Base-by-base conservation (phyloP, 2,329 filamentous ascomycete genomes). In the Penicillium glabrum region DNA sequence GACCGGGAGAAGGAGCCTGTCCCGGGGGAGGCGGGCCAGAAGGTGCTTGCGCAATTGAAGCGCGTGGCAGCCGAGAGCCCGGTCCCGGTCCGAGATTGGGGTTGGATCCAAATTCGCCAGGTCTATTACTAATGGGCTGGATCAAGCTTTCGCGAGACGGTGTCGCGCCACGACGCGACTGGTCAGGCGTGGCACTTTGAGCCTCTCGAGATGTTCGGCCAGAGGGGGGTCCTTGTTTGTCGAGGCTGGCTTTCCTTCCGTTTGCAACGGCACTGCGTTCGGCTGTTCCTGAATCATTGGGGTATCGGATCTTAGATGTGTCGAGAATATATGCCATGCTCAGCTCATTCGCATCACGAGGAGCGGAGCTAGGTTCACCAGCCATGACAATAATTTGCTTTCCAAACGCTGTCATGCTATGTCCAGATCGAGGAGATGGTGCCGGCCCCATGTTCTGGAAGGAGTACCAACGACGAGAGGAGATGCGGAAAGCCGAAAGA, bases 391-490 rank as follows among this genome's bases (percentile, higher is more conserved):
- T 88, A 61, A 99, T 88, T 58, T 93, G 90, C 74, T 96, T 97
- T 29, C 91, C 91, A 61, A 93, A 91, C 2, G 92, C 88, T 2
- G 95, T 98, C 95, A 99, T 98, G 74, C 92, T 97, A 74, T 99
- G 95, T 1, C 95, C 95, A 16, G 93, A 98, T 58, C 95, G 85
- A 31, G 95, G 88, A 3, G 93, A 97, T 0, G 95, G 95, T 1
- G 93, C 96, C 3, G 93, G 93, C 0, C 95, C 95, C 95, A 99
- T 99, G 71, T 99, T 99, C 71, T 99, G 95, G 76, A 99, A 99
- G 35, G 95, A 99, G 74, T 98, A 99, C 95, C 95, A 99, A 58
- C 95, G 86, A 62, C 91, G 87, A 11, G 92, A 92, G 1, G 89
- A 86, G 66, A 90, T 90, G 49, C 87, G 83, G 74, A 91, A 91